phyloP scores from a whole-genome alignment of 2,329 filamentous ascomycete species.

The Aspergillus viridinutans region DNA sequence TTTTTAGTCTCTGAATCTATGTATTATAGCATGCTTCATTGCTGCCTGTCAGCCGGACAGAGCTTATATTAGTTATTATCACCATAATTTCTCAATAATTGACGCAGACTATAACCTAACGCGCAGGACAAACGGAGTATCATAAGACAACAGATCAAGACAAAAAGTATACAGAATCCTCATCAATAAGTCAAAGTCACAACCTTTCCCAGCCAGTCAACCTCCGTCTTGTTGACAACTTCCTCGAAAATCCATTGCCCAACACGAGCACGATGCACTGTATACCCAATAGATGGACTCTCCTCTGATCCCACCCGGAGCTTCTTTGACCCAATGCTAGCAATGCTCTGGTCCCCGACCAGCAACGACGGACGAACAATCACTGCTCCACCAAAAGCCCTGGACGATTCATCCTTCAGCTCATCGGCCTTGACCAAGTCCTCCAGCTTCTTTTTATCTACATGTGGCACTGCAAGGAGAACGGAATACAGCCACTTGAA shows the following conservation, averaged over 20 bases:
- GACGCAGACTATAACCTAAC: background rate
- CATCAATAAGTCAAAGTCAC: background rate
- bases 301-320: conserved; percentile 27
- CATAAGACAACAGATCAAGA: background rate
- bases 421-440: background rate
- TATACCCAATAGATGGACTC: conserved; percentile 30
- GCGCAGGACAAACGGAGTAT: background rate
- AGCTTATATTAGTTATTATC: background rate
- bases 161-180: background rate
- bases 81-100: background rate
- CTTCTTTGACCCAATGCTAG: conserved; percentile 22
- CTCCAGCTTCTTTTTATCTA: background rate
- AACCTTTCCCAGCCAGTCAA: background rate
- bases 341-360: conserved; percentile 27
- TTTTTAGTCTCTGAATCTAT: no score
- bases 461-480: background rate
- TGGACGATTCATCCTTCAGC: background rate
- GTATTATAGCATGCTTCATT: no score
- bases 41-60: no score
- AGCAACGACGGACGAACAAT: conserved; percentile 34
- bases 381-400: conserved; percentile 4
- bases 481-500: background rate
- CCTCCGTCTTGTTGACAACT: background rate
- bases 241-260: conserved; percentile 29
- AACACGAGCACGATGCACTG: conserved; percentile 32